A percentile compares a stretch with the other conserved stretches of the same genome.
These are phyloP conservation scores for Ceratobasidium sp. DNA, from an alignment of 1,284 basidiomycete species.

Conservation along the genomic window DNA sequence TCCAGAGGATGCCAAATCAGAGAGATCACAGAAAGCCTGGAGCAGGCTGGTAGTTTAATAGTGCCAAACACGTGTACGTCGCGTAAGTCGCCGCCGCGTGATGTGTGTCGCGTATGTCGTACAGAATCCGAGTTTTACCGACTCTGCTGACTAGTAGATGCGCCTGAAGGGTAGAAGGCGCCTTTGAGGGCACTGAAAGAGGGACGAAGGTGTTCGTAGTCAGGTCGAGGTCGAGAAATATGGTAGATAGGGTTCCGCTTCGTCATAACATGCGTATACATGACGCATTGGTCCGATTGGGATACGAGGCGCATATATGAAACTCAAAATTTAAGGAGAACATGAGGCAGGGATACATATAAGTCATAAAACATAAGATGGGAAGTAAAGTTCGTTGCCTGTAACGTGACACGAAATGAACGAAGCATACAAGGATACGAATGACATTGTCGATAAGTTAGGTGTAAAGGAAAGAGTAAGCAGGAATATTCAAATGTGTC, in stretches of 20 bases:
- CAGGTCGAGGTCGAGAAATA: background rate
- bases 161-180: background rate
- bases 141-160: background rate
- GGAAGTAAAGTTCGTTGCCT: background rate
- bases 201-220: background rate
- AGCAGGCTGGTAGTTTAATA: conserved; percentile 10
- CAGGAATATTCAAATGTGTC: background rate
- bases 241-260: conserved; percentile 12
- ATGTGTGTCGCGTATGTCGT: conserved; percentile 20
- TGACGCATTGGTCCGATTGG: conserved; percentile 1
- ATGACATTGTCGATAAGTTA: conserved; percentile 18
- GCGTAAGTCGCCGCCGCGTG: conserved; percentile 33
- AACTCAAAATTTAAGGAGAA: background rate
- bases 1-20: background rate
- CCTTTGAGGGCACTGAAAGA: background rate
- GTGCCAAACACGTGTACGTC: conserved; percentile 37
- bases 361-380: background rate
- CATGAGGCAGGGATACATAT: background rate
- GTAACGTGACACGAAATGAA: background rate
- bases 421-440: background rate
- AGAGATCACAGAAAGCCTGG: background rate
- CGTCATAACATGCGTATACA: conserved; percentile 34
- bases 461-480: background rate
- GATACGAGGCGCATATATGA: conserved; percentile 9
- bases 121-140: background rate